phyloP scores from a whole-genome alignment of 2,329 filamentous ascomycete genomes.

The Colletotrichum salicis region DNA sequence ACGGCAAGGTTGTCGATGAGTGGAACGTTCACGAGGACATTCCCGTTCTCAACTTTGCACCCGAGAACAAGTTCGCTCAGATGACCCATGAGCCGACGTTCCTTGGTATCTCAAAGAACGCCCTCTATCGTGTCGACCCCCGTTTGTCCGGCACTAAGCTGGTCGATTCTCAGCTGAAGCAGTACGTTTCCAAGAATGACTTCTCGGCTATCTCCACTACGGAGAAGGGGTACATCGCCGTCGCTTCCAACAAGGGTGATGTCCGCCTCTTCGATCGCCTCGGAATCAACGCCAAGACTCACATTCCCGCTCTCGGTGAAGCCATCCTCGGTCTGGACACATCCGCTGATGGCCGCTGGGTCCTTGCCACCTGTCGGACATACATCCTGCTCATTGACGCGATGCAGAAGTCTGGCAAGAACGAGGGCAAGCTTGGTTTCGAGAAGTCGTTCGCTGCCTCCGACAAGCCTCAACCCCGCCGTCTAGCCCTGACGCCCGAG shows the following conservation, averaged over 20 bases:
- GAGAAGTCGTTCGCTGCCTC: slow-evolving; percentile 94
- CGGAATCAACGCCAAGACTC: slow-evolving; percentile 96
- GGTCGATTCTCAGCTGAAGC: slow-evolving; percentile 91
- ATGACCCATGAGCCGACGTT: slow-evolving; percentile 97
- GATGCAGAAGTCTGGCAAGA: slow-evolving; percentile 91
- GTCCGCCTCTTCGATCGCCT: slow-evolving; percentile 96
- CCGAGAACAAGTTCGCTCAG: slow-evolving; percentile 97
- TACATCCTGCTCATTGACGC: slow-evolving; percentile 95
- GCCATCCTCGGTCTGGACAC: slow-evolving; percentile 95
- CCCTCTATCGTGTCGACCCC: slow-evolving; percentile 92
- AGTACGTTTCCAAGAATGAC: slow-evolving; percentile 96
- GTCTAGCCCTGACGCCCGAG: slow-evolving; percentile 86
- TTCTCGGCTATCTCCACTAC: slow-evolving; percentile 96
- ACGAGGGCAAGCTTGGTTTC: slow-evolving; percentile 97
- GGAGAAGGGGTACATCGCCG: slow-evolving; percentile 95
- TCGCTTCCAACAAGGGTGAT: slow-evolving; percentile 97
- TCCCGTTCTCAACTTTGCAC: slow-evolving; percentile 88
- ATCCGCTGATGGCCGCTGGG: slow-evolving; percentile 94
- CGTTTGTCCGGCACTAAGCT: slow-evolving; percentile 91
- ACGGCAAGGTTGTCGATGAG: slow-evolving; percentile 97
- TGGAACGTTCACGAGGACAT: slow-evolving; percentile 99
- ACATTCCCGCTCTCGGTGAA: slow-evolving; percentile 94
- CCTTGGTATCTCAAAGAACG: slow-evolving; percentile 90
- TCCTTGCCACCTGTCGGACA: slow-evolving; percentile 91
- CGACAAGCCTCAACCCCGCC: slow-evolving; percentile 90